Percentiles rank a stretch among this genome's conserved stretches.
These are phyloP conservation scores for Microsporum audouinii DNA, from an alignment of 2,329 filamentous ascomycete genomes.

Conservation along the genomic window DNA sequence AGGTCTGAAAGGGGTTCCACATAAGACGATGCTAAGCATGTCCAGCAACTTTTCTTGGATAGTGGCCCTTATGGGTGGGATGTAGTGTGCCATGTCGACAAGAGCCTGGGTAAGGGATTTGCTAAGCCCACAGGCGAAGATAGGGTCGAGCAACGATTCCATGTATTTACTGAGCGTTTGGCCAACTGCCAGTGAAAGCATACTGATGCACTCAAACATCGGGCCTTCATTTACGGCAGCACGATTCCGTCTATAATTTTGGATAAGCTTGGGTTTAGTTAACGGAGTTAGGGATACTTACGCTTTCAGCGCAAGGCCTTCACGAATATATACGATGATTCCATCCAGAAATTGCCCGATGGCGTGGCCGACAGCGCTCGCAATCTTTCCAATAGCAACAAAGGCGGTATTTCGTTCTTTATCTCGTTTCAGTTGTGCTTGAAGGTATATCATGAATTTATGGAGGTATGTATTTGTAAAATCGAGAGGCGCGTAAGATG, in stretches of 20 bases:
- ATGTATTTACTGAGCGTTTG: slow-evolving; percentile 98
- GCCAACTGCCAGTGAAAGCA: slow-evolving; percentile 85
- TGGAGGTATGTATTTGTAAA: slow-evolving; percentile 82
- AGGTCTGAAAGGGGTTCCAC: slow-evolving; percentile 81
- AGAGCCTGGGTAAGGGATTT: slow-evolving; percentile 88
- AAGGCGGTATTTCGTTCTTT: slow-evolving; percentile 92
- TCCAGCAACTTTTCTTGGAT: slow-evolving; percentile 92
- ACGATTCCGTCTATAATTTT: slow-evolving; percentile 42
- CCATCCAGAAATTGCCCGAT: slow-evolving; percentile 93
- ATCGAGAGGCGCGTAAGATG: slow-evolving; percentile 81
- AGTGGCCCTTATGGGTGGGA: slow-evolving; percentile 80
- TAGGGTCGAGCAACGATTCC: slow-evolving; percentile 86
- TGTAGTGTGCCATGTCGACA: slow-evolving; percentile 98
- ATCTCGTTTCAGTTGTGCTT: slow-evolving; percentile 85
- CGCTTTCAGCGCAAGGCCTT: slow-evolving; percentile 74
- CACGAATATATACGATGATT: slow-evolving; percentile 84
- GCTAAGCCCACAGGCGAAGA: slow-evolving; percentile 91
- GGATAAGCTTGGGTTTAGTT: slow-evolving; percentile 20
- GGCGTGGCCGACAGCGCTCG: slow-evolving; percentile 87
- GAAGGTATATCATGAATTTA: slow-evolving; percentile 93
- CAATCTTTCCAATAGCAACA: slow-evolving; percentile 88
- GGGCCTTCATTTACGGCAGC: slow-evolving; percentile 52
- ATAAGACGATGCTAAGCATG: slow-evolving; percentile 87
- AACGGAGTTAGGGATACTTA: slow-evolving; percentile 21
- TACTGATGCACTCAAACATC: slow-evolving; percentile 95